These are phyloP conservation scores for Abrus precatorius DNA, from an alignment of 306 rosid genomes.

Conservation along the genomic window DNA sequence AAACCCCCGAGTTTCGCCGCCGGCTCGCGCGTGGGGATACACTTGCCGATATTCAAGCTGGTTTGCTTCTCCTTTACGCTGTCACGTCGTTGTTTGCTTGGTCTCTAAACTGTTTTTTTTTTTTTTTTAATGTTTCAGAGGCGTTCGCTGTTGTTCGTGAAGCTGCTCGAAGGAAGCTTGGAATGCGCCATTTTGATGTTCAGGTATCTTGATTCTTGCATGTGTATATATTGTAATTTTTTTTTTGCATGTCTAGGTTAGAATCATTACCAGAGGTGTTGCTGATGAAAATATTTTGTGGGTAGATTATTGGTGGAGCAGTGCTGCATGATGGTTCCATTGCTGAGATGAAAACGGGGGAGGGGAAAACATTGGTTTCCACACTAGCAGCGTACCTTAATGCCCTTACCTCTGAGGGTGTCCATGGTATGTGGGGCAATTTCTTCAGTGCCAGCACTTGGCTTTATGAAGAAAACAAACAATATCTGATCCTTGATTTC, in stretches of 20 bases:
- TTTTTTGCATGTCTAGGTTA: neutral
- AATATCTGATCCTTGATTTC: slow-evolving; percentile 24
- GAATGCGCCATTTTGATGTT: slow-evolving; percentile 99
- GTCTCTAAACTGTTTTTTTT: neutral
- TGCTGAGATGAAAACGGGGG: slow-evolving; percentile 99
- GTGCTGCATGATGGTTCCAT: slow-evolving; percentile 98
- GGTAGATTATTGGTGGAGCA: slow-evolving; percentile 94
- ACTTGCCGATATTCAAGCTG: slow-evolving; percentile 92
- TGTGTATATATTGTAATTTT: neutral
- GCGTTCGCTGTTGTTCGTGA: slow-evolving; percentile 98
- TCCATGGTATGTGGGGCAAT: slow-evolving; percentile 70
- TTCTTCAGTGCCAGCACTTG: slow-evolving; percentile 30
- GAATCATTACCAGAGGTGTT: slow-evolving; percentile 22
- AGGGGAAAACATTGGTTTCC: slow-evolving; percentile 95
- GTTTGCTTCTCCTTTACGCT: slow-evolving; percentile 44
- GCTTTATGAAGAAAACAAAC: neutral
- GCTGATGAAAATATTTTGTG: slow-evolving; percentile 37
- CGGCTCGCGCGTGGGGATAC: slow-evolving; percentile 78
- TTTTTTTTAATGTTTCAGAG: slow-evolving; percentile 58
- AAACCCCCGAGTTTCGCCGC: slow-evolving; percentile 77
- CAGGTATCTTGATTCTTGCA: slow-evolving; percentile 64
- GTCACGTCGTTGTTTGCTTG: neutral
- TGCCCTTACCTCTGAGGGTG: slow-evolving; percentile 93
- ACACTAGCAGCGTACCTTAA: slow-evolving; percentile 95
- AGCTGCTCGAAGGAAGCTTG: slow-evolving; percentile 91